A percentile compares a stretch with the other conserved stretches of the same genome.
Evolutionary conservation across 1,284 basidiomycete species (phyloP).

Genomic region (Schizophyllum commune): DNA sequence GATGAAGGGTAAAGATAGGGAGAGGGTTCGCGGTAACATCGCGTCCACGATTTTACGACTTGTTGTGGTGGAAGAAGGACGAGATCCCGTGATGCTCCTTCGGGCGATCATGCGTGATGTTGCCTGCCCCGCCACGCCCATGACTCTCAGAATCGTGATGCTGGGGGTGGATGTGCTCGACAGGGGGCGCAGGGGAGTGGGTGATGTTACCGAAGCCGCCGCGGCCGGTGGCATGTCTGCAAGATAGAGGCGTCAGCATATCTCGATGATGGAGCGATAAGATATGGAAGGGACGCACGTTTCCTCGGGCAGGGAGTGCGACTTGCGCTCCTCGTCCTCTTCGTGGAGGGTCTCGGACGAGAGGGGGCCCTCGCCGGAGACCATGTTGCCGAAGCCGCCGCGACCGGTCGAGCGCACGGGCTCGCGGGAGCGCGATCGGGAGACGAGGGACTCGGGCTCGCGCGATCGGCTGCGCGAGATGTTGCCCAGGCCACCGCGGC

Average conservation of each 20-base stretch:
- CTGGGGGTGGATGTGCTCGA: conserved; percentile 24
- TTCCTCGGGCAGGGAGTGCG: not conserved
- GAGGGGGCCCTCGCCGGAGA: conserved; percentile 20
- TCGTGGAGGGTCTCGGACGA: conserved; percentile 23
- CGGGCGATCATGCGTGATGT: conserved; percentile 31
- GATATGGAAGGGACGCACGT: not conserved
- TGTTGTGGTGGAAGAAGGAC: not conserved
- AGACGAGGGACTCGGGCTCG: not conserved
- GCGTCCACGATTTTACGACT: not conserved
- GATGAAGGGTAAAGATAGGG: not conserved
- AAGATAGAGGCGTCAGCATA: not conserved
- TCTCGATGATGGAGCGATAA: not conserved
- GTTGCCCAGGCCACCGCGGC: conserved; percentile 56
- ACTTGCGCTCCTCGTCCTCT: conserved; percentile 33
- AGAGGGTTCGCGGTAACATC: not conserved
- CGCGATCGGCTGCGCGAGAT: conserved; percentile 29
- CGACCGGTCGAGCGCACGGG: conserved; percentile 47
- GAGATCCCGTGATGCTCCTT: not conserved
- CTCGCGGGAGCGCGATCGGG: conserved; percentile 12
- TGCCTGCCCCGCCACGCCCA: conserved; percentile 72
- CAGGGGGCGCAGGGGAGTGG: conserved; percentile 26
- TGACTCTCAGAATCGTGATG: conserved; percentile 34
- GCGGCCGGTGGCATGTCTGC: conserved; percentile 61
- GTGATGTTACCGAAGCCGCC: conserved; percentile 62
- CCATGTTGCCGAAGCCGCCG: conserved; percentile 64